Evolutionary conservation across 1,139 yeast genomes (phyloP).

Genomic region (Kodamaea anthophila): DNA sequence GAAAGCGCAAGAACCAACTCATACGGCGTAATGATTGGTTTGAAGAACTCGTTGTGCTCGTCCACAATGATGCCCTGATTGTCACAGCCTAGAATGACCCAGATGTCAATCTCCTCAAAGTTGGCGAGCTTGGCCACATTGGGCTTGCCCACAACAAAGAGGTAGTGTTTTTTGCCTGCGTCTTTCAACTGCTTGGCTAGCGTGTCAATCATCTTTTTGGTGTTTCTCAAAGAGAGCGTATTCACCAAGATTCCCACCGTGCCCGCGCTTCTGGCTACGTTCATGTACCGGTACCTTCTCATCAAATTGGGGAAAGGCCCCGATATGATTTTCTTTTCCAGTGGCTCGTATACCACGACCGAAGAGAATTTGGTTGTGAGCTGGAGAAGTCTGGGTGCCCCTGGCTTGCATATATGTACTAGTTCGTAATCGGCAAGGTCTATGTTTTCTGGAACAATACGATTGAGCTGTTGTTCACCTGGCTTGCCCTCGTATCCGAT

Average conservation of each 20-base stretch:
- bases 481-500: constrained; percentile 33
- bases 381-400: constrained; percentile 71
- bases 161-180: constrained; percentile 86
- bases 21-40: constrained; percentile 90
- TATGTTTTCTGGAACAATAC: constrained; percentile 18
- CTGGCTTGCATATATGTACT: constrained; percentile 69
- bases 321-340: constrained; percentile 18
- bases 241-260: constrained; percentile 89
- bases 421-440: constrained; percentile 39
- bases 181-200: constrained; percentile 55
- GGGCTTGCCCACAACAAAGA: constrained; percentile 97
- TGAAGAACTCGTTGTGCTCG: constrained; percentile 70
- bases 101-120: constrained; percentile 82
- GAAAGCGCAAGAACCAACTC: constrained; percentile 77
- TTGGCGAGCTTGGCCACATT: constrained; percentile 95
- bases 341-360: constrained; percentile 45
- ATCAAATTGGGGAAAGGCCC: constrained; percentile 75
- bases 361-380: constrained; percentile 63
- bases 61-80: constrained; percentile 88
- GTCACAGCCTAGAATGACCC: constrained; percentile 95
- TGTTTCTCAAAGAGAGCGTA: constrained; percentile 73
- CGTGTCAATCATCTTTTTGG: constrained; percentile 55
- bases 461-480: constrained; percentile 15
- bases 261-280: constrained; percentile 82
- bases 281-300: constrained; percentile 82